Evolutionary conservation across 2,329 filamentous ascomycete genomes (phyloP), one percentile per base, ranked within the genome.

Genomic region (Blastomyces parvus): DNA sequence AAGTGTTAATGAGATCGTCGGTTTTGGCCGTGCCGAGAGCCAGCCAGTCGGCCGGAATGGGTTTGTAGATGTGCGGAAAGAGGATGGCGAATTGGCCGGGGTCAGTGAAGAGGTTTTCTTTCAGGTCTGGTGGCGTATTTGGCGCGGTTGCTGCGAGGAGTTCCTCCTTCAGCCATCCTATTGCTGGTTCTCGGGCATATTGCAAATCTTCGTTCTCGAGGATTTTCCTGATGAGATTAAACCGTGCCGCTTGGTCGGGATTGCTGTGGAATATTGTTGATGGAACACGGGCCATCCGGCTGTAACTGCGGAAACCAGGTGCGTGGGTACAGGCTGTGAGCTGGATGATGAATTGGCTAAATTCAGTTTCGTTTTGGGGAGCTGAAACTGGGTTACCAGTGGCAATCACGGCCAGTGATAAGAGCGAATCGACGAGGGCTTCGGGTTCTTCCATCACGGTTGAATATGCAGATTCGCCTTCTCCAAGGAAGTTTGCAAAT

Each of bases 81-180:
- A 84, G 72, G 33, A 70, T 67, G 59, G 72, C 73, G 44, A 78
- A 74, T 59, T 75, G 72, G n/a, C 73, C 68, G 0, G 73, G 71
- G 40, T 76, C 67, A 14, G 70, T 69, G 66, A 78, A 79, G 25
- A 75, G 64, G 60, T 66, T 64, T 30, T 30, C 58, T 44, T 59
- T 44, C 66, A 65, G 25, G 66, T 56, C 25, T 22, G 27, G 60
- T 56, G 22, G 60, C 57, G 14, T 11, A 7, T 19, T 38, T 36
- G 36, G 50, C 22, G 46, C 44, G 5, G 62, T 79, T 4, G 80
- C 78, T 67, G 80, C 77, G 5, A 86, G 76, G 0, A 84, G 81
- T 69, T 86, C 84, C 50, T 83, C 78, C 69, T 85, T 86, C 42
- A 86, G 74, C 84, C 84, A 86, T 42, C 81, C 79, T 5, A 86